Percentiles rank a stretch among this genome's conserved stretches.
phyloP scores from a whole-genome alignment of 2,329 filamentous ascomycete species.

The Sclerotinia nivalis region DNA sequence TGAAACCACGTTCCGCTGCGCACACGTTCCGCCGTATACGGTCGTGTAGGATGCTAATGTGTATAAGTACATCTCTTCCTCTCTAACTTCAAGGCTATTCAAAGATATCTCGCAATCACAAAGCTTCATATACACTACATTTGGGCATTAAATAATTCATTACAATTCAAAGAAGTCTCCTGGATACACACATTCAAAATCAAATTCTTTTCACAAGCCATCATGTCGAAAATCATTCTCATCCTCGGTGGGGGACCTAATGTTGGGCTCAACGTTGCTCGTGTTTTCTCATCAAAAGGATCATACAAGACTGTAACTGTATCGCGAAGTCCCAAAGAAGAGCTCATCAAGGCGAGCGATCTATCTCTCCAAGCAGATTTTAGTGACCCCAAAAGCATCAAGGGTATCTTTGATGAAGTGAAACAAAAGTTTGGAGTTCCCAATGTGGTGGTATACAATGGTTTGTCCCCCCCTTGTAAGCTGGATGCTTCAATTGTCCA shows the following conservation, averaged over 20 bases:
- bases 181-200: neutral
- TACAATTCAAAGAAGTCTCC: neutral
- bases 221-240: conserved; percentile 34
- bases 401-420: conserved; percentile 44
- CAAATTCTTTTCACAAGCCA: neutral
- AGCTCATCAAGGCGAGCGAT: conserved; percentile 36
- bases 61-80: neutral
- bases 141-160: neutral
- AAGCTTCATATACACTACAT: neutral
- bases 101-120: neutral
- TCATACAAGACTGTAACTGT: conserved; percentile 46
- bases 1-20: no score
- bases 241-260: conserved; percentile 48
- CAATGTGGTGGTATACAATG: conserved; percentile 49
- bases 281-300: conserved; percentile 44
- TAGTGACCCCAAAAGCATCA: conserved; percentile 32
- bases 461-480: conserved; percentile 29
- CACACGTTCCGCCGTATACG: no score
- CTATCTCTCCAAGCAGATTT: conserved; percentile 44
- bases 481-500: neutral
- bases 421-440: conserved; percentile 42
- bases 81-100: neutral
- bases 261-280: conserved; percentile 42
- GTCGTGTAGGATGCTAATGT: no score
- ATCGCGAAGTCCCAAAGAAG: conserved; percentile 38